These are phyloP conservation scores for Fusarium sp. DNA, from an alignment of 2,329 filamentous ascomycete genomes.

Conservation along the genomic window DNA sequence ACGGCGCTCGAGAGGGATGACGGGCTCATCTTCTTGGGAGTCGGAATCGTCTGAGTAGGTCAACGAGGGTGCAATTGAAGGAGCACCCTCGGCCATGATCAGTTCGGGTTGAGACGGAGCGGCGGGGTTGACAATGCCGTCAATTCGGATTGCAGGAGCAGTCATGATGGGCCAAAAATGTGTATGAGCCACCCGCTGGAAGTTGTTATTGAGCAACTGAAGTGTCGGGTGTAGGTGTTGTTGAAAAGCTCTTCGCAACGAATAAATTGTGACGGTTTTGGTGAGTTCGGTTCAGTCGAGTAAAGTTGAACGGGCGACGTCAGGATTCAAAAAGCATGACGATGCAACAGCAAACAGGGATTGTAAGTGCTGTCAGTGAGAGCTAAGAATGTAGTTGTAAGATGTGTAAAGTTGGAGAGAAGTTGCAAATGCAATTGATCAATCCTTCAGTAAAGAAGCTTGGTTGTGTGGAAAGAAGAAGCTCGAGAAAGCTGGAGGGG, in stretches of 20 bases:
- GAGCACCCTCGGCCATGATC: constrained; percentile 59
- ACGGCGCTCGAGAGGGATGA: constrained; percentile 57
- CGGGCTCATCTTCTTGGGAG: constrained; percentile 64
- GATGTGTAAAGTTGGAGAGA: neutral
- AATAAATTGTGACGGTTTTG: constrained; percentile 25
- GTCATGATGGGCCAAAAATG: constrained; percentile 45
- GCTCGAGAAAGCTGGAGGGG: constrained; percentile 31
- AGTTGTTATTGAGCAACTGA: constrained; percentile 10
- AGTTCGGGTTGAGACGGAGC: constrained; percentile 55
- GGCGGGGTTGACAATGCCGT: constrained; percentile 54
- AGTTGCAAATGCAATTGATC: constrained; percentile 41
- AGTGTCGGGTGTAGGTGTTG: constrained; percentile 26
- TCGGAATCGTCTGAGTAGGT: constrained; percentile 73
- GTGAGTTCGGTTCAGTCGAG: neutral
- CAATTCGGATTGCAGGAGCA: constrained; percentile 44
- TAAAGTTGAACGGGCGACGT: constrained; percentile 30
- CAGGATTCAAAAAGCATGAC: constrained; percentile 44
- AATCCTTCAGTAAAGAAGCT: constrained; percentile 18
- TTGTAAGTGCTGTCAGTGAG: constrained; percentile 4
- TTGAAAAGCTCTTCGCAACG: constrained; percentile 37
- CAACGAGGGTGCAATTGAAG: constrained; percentile 69
- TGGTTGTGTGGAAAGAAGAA: constrained; percentile 12
- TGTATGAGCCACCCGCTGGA: constrained; percentile 27
- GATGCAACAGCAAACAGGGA: constrained; percentile 24
- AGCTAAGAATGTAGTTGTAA: neutral